Percentiles rank a stretch among this genome's conserved stretches.
phyloP scores from a whole-genome alignment of 2,329 filamentous ascomycete genomes.

The Pseudogymnoascus sp. region DNA sequence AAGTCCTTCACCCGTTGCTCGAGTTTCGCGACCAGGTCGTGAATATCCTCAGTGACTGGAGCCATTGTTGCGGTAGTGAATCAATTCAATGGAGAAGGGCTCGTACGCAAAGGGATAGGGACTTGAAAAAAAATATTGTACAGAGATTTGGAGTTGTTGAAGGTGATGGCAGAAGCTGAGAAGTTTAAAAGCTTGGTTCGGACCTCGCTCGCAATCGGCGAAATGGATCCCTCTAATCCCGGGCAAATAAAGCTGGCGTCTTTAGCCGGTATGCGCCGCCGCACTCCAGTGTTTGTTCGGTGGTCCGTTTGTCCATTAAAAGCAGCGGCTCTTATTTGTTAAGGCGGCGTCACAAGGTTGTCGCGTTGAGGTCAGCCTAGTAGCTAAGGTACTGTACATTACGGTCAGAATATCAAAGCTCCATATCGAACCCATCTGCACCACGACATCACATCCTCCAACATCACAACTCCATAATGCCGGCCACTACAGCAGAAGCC shows the following conservation, averaged over 20 bases:
- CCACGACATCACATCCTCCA: slow-evolving; percentile 4
- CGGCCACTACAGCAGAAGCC: slow-evolving; percentile 92
- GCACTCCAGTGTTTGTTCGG: not conserved
- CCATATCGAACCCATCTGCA: slow-evolving; percentile 6
- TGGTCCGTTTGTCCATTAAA: not conserved
- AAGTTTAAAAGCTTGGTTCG: slow-evolving; percentile 10
- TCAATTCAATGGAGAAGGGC: slow-evolving; percentile 11
- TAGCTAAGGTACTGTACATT: not conserved
- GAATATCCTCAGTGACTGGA: slow-evolving; percentile 78
- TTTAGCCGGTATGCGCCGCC: slow-evolving; percentile 7
- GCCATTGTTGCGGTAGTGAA: slow-evolving; percentile 59
- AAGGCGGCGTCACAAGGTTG: not conserved
- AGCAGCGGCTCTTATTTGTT: slow-evolving; percentile 4
- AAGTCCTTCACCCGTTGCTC: slow-evolving; percentile 81
- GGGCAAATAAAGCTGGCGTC: slow-evolving; percentile 5
- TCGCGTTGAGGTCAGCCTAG: slow-evolving; percentile 7
- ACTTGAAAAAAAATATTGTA: slow-evolving; percentile 18
- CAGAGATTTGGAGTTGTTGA: slow-evolving; percentile 12
- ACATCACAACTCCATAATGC: slow-evolving; percentile 53
- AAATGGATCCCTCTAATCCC: slow-evolving; percentile 4
- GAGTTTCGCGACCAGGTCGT: slow-evolving; percentile 73
- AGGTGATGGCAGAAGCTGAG: slow-evolving; percentile 12
- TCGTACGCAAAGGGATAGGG: slow-evolving; percentile 1
- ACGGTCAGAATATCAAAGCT: slow-evolving; percentile 4
- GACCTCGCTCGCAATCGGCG: slow-evolving; percentile 7